Conservation (phyloP, 768 basidiomycete species). For the Rossbeevera mucosa region DNA sequence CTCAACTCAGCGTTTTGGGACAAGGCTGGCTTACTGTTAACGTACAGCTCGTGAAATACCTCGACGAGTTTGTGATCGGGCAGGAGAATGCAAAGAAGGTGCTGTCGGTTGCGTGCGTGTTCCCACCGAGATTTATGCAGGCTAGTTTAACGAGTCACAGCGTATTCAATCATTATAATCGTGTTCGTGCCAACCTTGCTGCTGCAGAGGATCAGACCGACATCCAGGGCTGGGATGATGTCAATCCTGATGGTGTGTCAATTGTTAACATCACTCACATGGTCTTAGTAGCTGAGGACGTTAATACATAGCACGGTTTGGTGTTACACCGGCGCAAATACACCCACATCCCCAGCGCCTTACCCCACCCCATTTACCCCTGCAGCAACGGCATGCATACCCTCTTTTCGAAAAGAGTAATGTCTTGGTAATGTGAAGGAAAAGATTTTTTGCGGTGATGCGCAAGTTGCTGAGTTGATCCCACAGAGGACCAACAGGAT, state of each 20-base stretch:
- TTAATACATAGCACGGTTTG: conserved; percentile 33
- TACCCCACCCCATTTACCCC: conserved; percentile 31
- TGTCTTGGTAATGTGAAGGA: conserved; percentile 78
- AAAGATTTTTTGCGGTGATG: conserved; percentile 1
- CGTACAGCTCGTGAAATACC: conserved; percentile 70
- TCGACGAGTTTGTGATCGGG: conserved; percentile 87
- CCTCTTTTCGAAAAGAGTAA: conserved; percentile 93
- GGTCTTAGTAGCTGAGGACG: neutral
- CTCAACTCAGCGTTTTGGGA: neutral
- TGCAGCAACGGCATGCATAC: conserved; percentile 39
- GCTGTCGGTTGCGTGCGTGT: conserved; percentile 84
- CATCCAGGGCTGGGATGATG: conserved; percentile 26
- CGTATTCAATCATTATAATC: conserved; percentile 93
- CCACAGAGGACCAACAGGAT: conserved; percentile 76
- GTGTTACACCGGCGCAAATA: conserved; percentile 54
- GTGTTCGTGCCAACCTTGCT: conserved; percentile 68
- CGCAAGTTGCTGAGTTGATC: conserved; percentile 4
- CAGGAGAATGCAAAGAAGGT: conserved; percentile 93
- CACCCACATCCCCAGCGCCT: conserved; percentile 52
- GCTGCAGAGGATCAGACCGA: conserved; percentile 39
- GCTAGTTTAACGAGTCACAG: conserved; percentile 35
- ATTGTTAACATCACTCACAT: neutral
- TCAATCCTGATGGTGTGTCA: conserved; percentile 27
- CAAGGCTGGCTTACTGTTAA: conserved; percentile 9
- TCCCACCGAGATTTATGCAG: neutral